Base-by-base conservation (phyloP, 2,329 filamentous ascomycete genomes). In the Nannizziopsis barbatae region DNA sequence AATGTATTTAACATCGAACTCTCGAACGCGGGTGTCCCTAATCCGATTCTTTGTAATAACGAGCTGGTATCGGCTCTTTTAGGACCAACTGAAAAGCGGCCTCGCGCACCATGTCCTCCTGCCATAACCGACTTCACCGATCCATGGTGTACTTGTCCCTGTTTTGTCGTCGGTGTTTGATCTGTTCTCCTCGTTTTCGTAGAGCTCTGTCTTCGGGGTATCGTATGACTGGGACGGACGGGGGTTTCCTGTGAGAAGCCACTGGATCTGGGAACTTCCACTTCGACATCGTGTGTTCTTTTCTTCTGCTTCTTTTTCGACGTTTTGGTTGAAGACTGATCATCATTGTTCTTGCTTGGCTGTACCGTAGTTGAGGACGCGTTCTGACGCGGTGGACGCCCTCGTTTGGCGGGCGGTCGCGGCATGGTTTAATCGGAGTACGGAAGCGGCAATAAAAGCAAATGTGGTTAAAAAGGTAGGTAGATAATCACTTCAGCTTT, bases 1-100 rank as follows among this genome's bases (percentile, higher is more conserved):
- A 71, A 71, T 51, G 69, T 67, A 51, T 65, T 69, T 48, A 71
- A 49, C 46, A 70, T 60, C 2, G 68, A 71, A 46, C 57, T 66
- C 44, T 71, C 68, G 47, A 65, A 67, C 4, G 59, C 63, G 35
- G 68, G 68, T 7, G 68, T 71, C 9, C 63, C 66, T 8, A 41
- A 36, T 9, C 63, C 66, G 6, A 41, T 46, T 18, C 44, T 52
- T 27, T 52, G 50, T 12, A 45, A 33, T 43, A 36, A 50, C 2
- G 52, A 48, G 32, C 48, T 53, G 7, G 43, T 32, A 45, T 55
- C 53, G 3, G 47, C 50, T 39, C 39, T 37, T 30, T 48, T 51
- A 2, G 43, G 47, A 6, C 42, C 40, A 22, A 31, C 47, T 6
- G 47, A 50, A 30, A 50, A 50, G 15, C 42, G 45, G 11, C 47